Conservation (phyloP, 1,139 yeast genomes). For the Scheffersomyces segobiensis region DNA sequence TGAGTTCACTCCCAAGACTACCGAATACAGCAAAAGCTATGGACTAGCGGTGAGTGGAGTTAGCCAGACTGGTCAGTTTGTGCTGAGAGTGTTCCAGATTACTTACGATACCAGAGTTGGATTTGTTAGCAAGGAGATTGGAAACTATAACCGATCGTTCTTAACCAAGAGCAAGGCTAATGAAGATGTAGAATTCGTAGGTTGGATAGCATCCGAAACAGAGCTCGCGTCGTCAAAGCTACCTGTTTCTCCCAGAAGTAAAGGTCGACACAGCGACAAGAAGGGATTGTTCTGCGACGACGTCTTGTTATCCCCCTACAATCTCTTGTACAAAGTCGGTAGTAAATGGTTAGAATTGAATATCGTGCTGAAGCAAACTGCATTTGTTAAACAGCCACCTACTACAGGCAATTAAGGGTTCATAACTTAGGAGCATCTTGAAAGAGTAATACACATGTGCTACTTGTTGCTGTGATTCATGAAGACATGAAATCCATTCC, state of each 20-base stretch:
- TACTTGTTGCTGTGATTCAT: too few relatives aligned
- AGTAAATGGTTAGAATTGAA: neutral
- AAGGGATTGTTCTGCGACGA: neutral
- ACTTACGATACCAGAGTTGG: conserved; percentile 2
- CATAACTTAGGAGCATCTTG: too few relatives aligned
- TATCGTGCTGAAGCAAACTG: neutral
- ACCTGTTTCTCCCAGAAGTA: conserved; percentile 2
- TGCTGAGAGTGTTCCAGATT: conserved; percentile 10
- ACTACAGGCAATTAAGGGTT: too few relatives aligned
- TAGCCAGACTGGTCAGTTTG: conserved; percentile 2
- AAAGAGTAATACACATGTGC: too few relatives aligned
- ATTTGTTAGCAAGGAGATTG: conserved; percentile 11
- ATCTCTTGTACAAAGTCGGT: neutral
- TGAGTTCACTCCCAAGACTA: neutral
- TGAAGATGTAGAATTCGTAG: conserved; percentile 1
- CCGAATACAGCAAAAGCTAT: neutral
- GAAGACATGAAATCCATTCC: too few relatives aligned
- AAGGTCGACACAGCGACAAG: neutral
- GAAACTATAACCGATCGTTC: conserved; percentile 9
- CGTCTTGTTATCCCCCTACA: neutral
- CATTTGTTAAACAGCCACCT: too few relatives aligned
- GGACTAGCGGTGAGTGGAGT: neutral
- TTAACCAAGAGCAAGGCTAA: conserved; percentile 1
- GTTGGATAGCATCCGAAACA: conserved; percentile 2
- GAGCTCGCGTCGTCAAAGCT: conserved; percentile 1